Evolutionary conservation across 768 basidiomycete species (phyloP).

Genomic region (Phylloporus arenicola): DNA sequence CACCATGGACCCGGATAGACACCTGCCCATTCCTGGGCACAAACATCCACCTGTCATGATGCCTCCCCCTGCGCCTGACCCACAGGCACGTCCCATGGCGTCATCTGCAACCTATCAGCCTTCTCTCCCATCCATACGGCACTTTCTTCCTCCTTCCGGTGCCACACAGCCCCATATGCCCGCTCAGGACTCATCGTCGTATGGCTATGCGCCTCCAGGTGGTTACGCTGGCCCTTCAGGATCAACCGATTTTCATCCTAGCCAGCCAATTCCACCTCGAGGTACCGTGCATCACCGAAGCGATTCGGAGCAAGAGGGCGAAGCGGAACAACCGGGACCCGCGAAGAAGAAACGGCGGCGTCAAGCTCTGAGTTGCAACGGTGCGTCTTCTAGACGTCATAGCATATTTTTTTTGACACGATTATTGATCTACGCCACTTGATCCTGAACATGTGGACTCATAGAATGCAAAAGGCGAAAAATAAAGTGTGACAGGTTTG

Average conservation of each 20-base stretch:
- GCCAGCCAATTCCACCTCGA: conserved; percentile 17
- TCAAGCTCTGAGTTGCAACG: conserved; percentile 81
- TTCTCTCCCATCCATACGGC: conserved; percentile 60
- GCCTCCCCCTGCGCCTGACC: conserved; percentile 23
- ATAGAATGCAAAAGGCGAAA: conserved; percentile 82
- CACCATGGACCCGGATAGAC: conserved; percentile 36
- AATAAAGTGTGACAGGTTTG: conserved; percentile 83
- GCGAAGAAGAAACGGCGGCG: conserved; percentile 80
- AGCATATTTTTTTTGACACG: conserved; percentile 10
- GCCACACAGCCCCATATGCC: conserved; percentile 25
- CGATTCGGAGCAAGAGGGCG: conserved; percentile 57
- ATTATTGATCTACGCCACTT: conserved; percentile 1
- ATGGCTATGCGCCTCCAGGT: conserved; percentile 22
- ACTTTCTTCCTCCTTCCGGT: conserved; percentile 54
- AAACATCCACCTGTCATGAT: conserved; percentile 26
- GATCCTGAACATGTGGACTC: conserved; percentile 8
- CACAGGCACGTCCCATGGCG: conserved; percentile 24
- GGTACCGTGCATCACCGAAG: conserved; percentile 27
- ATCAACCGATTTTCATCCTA: conserved; percentile 25
- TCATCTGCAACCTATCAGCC: conserved; percentile 24
- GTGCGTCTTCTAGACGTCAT: conserved; percentile 38
- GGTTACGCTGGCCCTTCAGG: conserved; percentile 21
- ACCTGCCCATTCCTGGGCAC: conserved; percentile 31
- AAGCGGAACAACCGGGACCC: conserved; percentile 46
- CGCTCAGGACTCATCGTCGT: conserved; percentile 22